Conservation (phyloP, 192 early-diverging fungal species). For the Hyaloraphidium curvatum region DNA sequence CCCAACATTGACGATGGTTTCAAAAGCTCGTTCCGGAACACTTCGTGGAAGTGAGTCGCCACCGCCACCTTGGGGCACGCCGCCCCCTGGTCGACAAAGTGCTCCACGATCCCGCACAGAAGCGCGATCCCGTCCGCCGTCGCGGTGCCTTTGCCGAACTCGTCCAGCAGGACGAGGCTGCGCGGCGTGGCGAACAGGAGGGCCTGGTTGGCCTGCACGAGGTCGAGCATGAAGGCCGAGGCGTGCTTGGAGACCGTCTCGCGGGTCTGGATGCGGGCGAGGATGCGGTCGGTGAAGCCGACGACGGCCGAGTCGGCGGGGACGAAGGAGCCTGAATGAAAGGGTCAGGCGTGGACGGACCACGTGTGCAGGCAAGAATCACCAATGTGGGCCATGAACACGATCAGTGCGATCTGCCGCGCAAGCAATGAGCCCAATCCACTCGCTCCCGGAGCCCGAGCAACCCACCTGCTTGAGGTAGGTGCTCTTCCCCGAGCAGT, state of each 20-base stretch:
- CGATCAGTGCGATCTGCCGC: constrained; percentile 7
- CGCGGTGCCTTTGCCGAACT: constrained; percentile 20
- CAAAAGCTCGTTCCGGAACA: constrained; percentile 27
- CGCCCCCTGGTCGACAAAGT: constrained; percentile 21
- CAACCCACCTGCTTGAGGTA: constrained; percentile 19
- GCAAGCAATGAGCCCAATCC: too few species aligned
- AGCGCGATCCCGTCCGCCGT: constrained; percentile 55
- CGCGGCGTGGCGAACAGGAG: not conserved
- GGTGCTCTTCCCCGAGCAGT: constrained; percentile 51
- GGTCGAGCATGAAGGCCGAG: too few species aligned
- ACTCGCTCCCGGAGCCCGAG: too few species aligned
- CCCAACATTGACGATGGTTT: constrained; percentile 15
- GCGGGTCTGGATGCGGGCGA: constrained; percentile 49
- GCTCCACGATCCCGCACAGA: constrained; percentile 45
- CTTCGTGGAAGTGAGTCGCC: constrained; percentile 74
- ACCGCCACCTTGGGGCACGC: constrained; percentile 48
- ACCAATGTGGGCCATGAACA: not conserved
- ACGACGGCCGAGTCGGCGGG: not conserved
- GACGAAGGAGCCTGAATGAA: too few species aligned
- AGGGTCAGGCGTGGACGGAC: too few species aligned
- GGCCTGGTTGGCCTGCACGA: constrained; percentile 14
- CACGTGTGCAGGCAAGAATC: not conserved
- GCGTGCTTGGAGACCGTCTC: constrained; percentile 48
- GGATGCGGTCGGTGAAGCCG: not conserved
- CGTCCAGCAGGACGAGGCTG: constrained; percentile 16